Base-by-base conservation (phyloP, 2,329 filamentous ascomycete genomes). In the Fusarium napiforme region DNA sequence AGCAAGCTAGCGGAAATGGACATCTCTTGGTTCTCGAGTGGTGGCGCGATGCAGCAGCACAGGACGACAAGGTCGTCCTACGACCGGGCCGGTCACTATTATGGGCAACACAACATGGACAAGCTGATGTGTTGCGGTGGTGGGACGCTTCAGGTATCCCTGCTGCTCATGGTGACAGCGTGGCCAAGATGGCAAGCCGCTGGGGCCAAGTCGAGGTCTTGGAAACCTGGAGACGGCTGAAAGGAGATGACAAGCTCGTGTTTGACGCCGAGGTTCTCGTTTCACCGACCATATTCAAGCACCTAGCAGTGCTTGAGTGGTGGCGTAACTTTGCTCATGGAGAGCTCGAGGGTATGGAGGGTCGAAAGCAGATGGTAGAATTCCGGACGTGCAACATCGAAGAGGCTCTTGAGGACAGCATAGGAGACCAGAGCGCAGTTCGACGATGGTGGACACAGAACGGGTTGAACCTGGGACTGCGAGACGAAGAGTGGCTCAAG, bases 331-430 rank as follows among this genome's bases (percentile, higher is more conserved):
- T 91, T 76, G 88, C 89, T 12, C 84, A 88, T 60, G 86, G 88
- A 55, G 85, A 87, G 77, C 83, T 89, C 37, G 84, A 84, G 2
- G 87, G 85, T 45, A 89, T 86, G 87, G 82, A 85, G 45, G 87
- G 87, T 21, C 83, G 86, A 37, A 84, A 84, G 71, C 87, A 95
- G 75, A 88, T 89, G 59, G 95, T 98, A 32, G 94, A 97, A 81
- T 98, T 97, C 82, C 95, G 96, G 81, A 97, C 94, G 2, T 97
- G 95, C 81, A 95, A 97, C 81, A 96, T 98, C 69, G 95, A 98
- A 81, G 96, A 98, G 83, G 95, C 95, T 2, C 87, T 98, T 43
- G 95, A 98, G 80, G 95, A 97, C 80, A 93, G 94, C 28, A 89
- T 96, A 56, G 89, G 89, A 14, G 91, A 92, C 61, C 92, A 94